These are phyloP conservation scores for Sonneratia alba DNA, from an alignment of 345 rosid species.

Conservation along the genomic window DNA sequence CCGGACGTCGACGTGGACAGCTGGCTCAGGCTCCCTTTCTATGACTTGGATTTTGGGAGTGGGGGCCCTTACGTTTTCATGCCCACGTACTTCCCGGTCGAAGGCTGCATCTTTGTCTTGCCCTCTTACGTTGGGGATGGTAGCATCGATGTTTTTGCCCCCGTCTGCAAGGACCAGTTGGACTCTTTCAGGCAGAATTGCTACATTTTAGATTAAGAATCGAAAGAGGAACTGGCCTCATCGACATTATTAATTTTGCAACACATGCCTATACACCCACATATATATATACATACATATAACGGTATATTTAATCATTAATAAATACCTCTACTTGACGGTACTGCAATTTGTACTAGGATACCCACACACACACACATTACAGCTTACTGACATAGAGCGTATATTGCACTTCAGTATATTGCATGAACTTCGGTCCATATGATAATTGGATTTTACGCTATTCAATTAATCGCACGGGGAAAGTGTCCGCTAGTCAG, in stretches of 20 bases:
- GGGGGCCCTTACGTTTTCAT: slow-evolving; percentile 24
- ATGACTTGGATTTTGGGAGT: slow-evolving; percentile 23
- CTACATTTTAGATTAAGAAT: slow-evolving; percentile 8
- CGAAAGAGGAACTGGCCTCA: not conserved
- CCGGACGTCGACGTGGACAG: slow-evolving; percentile 26
- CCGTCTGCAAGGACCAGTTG: slow-evolving; percentile 15
- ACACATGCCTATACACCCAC: not conserved
- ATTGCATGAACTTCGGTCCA: too few relatives aligned
- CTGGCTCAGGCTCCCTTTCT: slow-evolving; percentile 28
- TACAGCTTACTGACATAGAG: too few relatives aligned
- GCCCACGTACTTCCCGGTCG: slow-evolving; percentile 20
- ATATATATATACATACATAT: not conserved
- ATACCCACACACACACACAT: too few relatives aligned
- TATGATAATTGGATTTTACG: too few relatives aligned
- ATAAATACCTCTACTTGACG: too few relatives aligned
- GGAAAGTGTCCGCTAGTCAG: too few relatives aligned
- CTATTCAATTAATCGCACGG: too few relatives aligned
- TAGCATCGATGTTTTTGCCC: slow-evolving; percentile 20
- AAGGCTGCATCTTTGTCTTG: slow-evolving; percentile 17
- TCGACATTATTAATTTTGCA: not conserved
- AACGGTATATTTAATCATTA: too few relatives aligned
- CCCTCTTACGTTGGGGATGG: slow-evolving; percentile 22
- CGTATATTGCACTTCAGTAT: too few relatives aligned
- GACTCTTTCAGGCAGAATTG: slow-evolving; percentile 12
- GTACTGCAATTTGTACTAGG: too few relatives aligned